Evolutionary conservation across 2,329 filamentous ascomycete genomes (phyloP).

Genomic region (Sclerotinia nivalis): DNA sequence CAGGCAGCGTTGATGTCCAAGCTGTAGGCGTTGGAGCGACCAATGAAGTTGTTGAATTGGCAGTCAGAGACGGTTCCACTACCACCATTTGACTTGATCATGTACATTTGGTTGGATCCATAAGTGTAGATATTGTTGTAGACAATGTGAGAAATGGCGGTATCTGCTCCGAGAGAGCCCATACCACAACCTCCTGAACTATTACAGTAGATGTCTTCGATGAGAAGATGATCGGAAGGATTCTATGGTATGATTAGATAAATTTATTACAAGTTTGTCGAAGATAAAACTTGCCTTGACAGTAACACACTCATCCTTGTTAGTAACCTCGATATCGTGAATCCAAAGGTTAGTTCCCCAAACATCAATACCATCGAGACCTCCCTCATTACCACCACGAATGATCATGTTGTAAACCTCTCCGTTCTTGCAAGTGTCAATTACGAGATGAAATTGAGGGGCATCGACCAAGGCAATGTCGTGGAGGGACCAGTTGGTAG

Average conservation of each 20-base stretch:
- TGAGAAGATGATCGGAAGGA: constrained; percentile 56
- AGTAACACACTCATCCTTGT: constrained; percentile 63
- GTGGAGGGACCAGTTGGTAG: constrained; percentile 35
- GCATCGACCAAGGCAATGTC: constrained; percentile 36
- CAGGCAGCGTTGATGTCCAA: constrained; percentile 54
- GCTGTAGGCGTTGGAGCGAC: constrained; percentile 57
- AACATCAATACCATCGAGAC: constrained; percentile 58
- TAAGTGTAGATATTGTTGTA: constrained; percentile 60
- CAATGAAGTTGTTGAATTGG: constrained; percentile 59
- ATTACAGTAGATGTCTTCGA: constrained; percentile 64
- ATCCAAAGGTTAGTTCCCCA: constrained; percentile 57
- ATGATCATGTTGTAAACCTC: constrained; percentile 59
- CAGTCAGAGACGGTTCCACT: constrained; percentile 53
- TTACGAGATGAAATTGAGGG: constrained; percentile 45
- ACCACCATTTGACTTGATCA: constrained; percentile 63
- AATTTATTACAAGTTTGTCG: constrained; percentile 36
- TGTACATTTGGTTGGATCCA: constrained; percentile 61
- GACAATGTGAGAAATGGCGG: constrained; percentile 52
- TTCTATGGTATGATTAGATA: constrained; percentile 42
- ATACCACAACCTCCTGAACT: constrained; percentile 59
- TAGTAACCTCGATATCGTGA: constrained; percentile 61
- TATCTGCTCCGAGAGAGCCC: constrained; percentile 53
- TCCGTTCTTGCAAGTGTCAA: constrained; percentile 53
- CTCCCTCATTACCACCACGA: constrained; percentile 52
- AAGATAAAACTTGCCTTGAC: constrained; percentile 46